A percentile compares a stretch with the other conserved stretches of the same genome.
Evolutionary conservation across 176 grass and related monocot species (phyloP).

Genomic region (Eragrostis nindensis): DNA sequence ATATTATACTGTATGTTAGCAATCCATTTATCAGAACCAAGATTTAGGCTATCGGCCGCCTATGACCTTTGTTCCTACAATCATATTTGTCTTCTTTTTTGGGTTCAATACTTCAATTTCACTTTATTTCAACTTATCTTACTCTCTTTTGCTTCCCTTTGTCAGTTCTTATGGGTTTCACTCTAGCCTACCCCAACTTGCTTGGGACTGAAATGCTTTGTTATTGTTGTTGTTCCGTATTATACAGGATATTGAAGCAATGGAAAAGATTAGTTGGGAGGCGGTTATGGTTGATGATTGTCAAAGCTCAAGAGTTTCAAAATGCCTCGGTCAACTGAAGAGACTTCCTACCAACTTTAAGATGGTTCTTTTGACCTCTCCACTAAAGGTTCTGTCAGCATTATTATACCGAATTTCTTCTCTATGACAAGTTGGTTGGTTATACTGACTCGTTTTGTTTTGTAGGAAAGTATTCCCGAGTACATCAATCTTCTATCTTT

Average conservation of each 20-base stretch:
- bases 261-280: slow-evolving; percentile 72
- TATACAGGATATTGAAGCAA: slow-evolving; percentile 60
- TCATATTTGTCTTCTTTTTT: too few relatives aligned
- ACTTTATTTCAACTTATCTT: neutral
- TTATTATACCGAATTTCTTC: slow-evolving; percentile 17
- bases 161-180: neutral
- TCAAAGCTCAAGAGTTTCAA: slow-evolving; percentile 76
- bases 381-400: slow-evolving; percentile 60
- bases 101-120: too few relatives aligned
- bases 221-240: neutral
- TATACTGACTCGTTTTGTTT: slow-evolving; percentile 51
- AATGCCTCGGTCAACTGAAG: slow-evolving; percentile 72
- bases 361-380: slow-evolving; percentile 70
- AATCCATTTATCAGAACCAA: too few relatives aligned
- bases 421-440: slow-evolving; percentile 14
- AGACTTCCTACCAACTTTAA: slow-evolving; percentile 67
- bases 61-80: too few relatives aligned
- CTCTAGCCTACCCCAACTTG: neutral
- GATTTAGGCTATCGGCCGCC: too few relatives aligned
- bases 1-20: neutral
- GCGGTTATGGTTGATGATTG: slow-evolving; percentile 75
- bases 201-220: neutral
- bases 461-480: slow-evolving; percentile 79
- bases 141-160: neutral
- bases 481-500: slow-evolving; percentile 81